Conservation (phyloP, 1,139 yeast species). For the Yamadazyma kanchanaburiensis region DNA sequence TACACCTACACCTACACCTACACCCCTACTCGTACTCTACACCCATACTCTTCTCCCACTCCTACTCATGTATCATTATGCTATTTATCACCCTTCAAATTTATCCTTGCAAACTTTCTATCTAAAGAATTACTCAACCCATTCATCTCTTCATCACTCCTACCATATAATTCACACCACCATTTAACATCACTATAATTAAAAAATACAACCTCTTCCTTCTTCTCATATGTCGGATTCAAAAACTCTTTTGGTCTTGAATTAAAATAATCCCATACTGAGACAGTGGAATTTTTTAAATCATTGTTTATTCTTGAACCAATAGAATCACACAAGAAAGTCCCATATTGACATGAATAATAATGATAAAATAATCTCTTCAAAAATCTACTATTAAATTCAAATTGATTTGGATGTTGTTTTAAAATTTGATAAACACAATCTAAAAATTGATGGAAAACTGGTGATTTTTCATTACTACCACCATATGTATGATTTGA, state of each 20-base stretch:
- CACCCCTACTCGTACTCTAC: no score
- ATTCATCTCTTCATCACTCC: constrained; percentile 80
- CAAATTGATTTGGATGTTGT: constrained; percentile 73
- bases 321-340: constrained; percentile 78
- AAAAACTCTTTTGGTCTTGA: constrained; percentile 72
- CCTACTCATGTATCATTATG: background rate
- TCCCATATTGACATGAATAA: constrained; percentile 93
- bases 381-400: constrained; percentile 84
- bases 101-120: constrained; percentile 38
- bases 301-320: constrained; percentile 43
- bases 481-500: constrained; percentile 30
- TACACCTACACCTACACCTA: no score
- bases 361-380: constrained; percentile 81
- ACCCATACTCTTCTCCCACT: no score
- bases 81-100: constrained; percentile 1
- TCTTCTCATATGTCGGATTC: constrained; percentile 42
- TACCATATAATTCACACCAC: constrained; percentile 86
- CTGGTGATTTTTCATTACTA: constrained; percentile 66
- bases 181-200: constrained; percentile 68
- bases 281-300: constrained; percentile 51
- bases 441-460: constrained; percentile 91
- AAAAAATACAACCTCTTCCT: constrained; percentile 55
- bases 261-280: constrained; percentile 92
- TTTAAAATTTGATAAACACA: constrained; percentile 75
- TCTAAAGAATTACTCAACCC: constrained; percentile 46